Conservation (phyloP, 139 green algal genomes). For the Astrephomene gubernaculifera region DNA sequence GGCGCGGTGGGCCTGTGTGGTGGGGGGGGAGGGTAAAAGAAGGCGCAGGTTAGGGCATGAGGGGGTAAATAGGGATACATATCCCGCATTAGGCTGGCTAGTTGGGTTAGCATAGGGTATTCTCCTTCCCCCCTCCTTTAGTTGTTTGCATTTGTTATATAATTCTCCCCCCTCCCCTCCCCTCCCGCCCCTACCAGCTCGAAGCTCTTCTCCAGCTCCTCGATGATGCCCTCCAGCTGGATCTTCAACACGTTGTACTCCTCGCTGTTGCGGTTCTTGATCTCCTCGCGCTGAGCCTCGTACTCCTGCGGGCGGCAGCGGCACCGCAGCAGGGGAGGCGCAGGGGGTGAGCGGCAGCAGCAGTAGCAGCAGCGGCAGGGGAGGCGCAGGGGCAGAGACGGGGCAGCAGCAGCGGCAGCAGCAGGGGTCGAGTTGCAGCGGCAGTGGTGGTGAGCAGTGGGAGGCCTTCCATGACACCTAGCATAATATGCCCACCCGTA, state of each 20-base stretch:
- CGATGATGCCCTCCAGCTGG: conserved; percentile 84
- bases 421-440: too few relatives aligned
- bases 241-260: conserved; percentile 96
- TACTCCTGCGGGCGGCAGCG: conserved; percentile 59
- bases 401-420: too few relatives aligned
- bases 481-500: too few relatives aligned
- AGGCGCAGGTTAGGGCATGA: neutral
- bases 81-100: too few relatives aligned
- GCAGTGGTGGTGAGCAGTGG: too few relatives aligned
- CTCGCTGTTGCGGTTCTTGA: conserved; percentile 90
- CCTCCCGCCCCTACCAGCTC: conserved; percentile 3
- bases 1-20: conserved; percentile 67
- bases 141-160: too few relatives aligned
- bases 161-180: neutral
- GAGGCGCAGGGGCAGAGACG: too few relatives aligned
- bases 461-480: too few relatives aligned
- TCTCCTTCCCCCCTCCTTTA: too few relatives aligned
- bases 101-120: too few relatives aligned
- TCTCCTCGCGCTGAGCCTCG: conserved; percentile 78
- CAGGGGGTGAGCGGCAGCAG: neutral
- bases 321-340: neutral
- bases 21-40: neutral
- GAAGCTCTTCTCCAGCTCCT: conserved; percentile 87
- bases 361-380: too few relatives aligned
- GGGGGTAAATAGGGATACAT: neutral